Conservation (phyloP, 768 basidiomycete genomes). For the Tricholoma flavovirens region DNA sequence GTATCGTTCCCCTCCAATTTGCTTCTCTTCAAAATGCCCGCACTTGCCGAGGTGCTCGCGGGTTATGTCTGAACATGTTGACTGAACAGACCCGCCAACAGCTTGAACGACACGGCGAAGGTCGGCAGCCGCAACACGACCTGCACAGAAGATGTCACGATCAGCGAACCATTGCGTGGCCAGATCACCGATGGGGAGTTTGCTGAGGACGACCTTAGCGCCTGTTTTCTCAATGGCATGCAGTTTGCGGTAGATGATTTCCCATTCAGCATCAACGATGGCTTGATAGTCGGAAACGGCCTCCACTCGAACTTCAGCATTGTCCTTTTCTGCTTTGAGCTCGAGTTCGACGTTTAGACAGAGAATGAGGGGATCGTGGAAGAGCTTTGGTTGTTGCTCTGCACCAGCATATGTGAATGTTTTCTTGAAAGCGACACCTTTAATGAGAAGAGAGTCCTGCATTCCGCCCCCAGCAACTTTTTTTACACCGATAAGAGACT, state of each 20-base stretch:
- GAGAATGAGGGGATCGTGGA: slow-evolving; percentile 82
- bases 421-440: slow-evolving; percentile 97
- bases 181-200: slow-evolving; percentile 96
- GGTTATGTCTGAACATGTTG: slow-evolving; percentile 89
- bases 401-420: slow-evolving; percentile 99
- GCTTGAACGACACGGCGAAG: slow-evolving; percentile 93
- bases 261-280: slow-evolving; percentile 99
- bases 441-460: slow-evolving; percentile 89
- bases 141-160: slow-evolving; percentile 97
- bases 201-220: slow-evolving; percentile 95
- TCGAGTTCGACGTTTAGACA: slow-evolving; percentile 98
- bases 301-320: slow-evolving; percentile 96
- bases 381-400: slow-evolving; percentile 96
- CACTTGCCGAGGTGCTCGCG: slow-evolving; percentile 93
- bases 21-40: slow-evolving; percentile 86
- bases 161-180: slow-evolving; percentile 99
- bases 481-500: slow-evolving; percentile 94
- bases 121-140: slow-evolving; percentile 86
- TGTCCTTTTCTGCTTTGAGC: slow-evolving; percentile 98
- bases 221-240: slow-evolving; percentile 95
- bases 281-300: slow-evolving; percentile 98
- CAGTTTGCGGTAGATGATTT: slow-evolving; percentile 97
- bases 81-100: slow-evolving; percentile 91
- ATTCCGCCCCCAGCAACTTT: slow-evolving; percentile 97
- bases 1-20: slow-evolving; percentile 95